Percentiles rank a stretch among this genome's conserved stretches.
phyloP scores from a whole-genome alignment of 139 green algal species.

The Chlamydomonas urium region DNA sequence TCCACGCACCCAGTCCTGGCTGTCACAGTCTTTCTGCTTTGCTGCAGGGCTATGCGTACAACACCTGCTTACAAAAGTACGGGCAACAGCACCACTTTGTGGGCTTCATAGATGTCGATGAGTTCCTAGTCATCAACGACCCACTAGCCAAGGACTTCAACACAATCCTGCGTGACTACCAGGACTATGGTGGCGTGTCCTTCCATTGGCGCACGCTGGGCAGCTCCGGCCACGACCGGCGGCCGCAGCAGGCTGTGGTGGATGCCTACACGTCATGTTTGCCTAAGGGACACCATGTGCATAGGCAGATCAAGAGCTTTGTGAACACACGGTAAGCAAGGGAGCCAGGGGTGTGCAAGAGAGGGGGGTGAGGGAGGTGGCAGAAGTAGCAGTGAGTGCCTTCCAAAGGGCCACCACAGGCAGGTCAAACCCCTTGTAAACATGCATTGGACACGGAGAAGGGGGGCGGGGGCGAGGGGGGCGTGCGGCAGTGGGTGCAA shows the following conservation, averaged over 20 bases:
- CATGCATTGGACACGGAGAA: no score
- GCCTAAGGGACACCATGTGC: neutral
- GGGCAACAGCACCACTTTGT: neutral
- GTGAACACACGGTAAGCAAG: conserved; percentile 4
- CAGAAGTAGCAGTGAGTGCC: no score
- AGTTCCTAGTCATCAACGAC: conserved; percentile 9
- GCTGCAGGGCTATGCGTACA: conserved; percentile 9
- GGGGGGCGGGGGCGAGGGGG: no score
- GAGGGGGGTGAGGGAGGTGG: no score
- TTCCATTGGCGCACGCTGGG: conserved; percentile 9
- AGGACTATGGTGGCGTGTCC: neutral
- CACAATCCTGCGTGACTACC: neutral
- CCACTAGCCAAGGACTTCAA: neutral
- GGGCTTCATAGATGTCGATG: conserved; percentile 15
- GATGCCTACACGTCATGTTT: neutral
- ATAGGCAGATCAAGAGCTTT: conserved; percentile 12
- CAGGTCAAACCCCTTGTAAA: no score
- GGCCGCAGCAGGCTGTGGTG: neutral
- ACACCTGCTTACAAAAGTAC: neutral
- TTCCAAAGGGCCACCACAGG: no score
- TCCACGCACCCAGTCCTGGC: neutral
- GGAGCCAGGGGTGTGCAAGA: no score
- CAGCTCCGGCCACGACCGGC: neutral
- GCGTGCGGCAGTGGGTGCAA: no score
- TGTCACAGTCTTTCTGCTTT: neutral